phyloP scores from a whole-genome alignment of 192 early-diverging fungal genomes.

The Coemansia javaensis region DNA sequence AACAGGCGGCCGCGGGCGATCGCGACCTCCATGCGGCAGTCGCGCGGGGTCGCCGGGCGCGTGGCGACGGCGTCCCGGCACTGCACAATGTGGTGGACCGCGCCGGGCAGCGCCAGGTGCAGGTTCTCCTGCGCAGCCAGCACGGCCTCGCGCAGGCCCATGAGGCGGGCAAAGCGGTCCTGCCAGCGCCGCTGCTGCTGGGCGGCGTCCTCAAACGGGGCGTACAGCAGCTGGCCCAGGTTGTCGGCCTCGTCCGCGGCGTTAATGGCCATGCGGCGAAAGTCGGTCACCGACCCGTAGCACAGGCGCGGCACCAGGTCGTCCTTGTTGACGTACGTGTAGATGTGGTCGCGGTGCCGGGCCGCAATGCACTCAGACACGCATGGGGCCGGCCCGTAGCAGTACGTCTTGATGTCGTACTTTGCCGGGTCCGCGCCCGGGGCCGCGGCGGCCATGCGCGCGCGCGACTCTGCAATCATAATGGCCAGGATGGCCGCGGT shows the following conservation, averaged over 20 bases:
- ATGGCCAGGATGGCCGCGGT: conserved; percentile 69
- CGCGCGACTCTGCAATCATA: conserved; percentile 60
- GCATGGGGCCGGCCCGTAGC: conserved; percentile 59
- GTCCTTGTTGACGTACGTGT: conserved; percentile 58
- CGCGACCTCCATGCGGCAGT: conserved; percentile 28
- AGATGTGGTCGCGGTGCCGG: conserved; percentile 53
- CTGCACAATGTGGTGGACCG: conserved; percentile 40
- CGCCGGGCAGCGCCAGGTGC: conserved; percentile 45
- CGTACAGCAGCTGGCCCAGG: conserved; percentile 45
- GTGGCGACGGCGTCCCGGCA: conserved; percentile 11
- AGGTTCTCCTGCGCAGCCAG: conserved; percentile 32
- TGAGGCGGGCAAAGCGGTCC: conserved; percentile 33
- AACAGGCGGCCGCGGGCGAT: conserved; percentile 40
- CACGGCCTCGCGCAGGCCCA: conserved; percentile 33
- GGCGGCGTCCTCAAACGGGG: conserved; percentile 31
- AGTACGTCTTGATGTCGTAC: conserved; percentile 33
- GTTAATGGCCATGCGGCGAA: conserved; percentile 58
- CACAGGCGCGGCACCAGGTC: conserved; percentile 61
- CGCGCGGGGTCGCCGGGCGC: conserved; percentile 7
- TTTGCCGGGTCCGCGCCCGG: conserved; percentile 17
- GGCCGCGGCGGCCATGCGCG: conserved; percentile 22
- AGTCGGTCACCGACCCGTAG: conserved; percentile 60
- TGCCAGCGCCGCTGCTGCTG: conserved; percentile 44
- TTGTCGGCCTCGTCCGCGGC: conserved; percentile 53
- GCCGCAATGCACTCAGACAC: conserved; percentile 53